A percentile compares a stretch with the other conserved stretches of the same genome.
phyloP scores from a whole-genome alignment of 805 yeast genomes.

The Brettanomyces custersianus region DNA sequence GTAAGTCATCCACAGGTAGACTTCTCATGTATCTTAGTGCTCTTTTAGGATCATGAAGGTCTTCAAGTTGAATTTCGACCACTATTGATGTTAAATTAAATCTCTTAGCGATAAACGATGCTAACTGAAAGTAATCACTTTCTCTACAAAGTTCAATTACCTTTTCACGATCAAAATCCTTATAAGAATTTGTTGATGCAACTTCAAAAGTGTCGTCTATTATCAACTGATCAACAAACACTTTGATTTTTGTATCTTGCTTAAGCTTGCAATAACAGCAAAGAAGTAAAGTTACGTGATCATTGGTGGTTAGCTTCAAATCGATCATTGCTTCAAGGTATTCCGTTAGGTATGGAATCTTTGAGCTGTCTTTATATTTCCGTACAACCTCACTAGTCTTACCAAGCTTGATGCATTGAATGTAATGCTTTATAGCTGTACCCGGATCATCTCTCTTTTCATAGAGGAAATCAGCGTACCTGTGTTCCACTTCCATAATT shows the following conservation, averaged over 20 bases:
- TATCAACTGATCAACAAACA: conserved; percentile 40
- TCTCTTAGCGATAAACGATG: conserved; percentile 59
- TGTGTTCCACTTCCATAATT: conserved; percentile 36
- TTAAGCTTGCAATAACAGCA: conserved; percentile 77
- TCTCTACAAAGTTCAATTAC: conserved; percentile 67
- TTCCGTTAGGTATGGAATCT: conserved; percentile 51
- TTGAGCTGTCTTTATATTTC: conserved; percentile 69
- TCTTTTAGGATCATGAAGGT: conserved; percentile 47
- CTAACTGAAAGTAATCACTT: conserved; percentile 56
- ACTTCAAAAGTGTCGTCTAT: conserved; percentile 25
- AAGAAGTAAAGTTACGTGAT: conserved; percentile 72
- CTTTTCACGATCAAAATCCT: conserved; percentile 56
- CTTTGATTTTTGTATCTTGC: conserved; percentile 43
- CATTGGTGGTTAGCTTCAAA: conserved; percentile 50
- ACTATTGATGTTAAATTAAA: conserved; percentile 67
- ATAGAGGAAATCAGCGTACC: conserved; percentile 68
- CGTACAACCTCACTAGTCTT: conserved; percentile 72
- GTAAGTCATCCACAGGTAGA: conserved; percentile 64
- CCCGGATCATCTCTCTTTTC: conserved; percentile 47
- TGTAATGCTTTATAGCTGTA: conserved; percentile 68
- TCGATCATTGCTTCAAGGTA: conserved; percentile 57
- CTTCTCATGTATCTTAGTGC: conserved; percentile 62
- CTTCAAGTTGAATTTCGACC: conserved; percentile 66
- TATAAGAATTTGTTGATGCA: conserved; percentile 12
- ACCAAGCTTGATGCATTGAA: conserved; percentile 36